Base-by-base conservation (phyloP, 306 rosid species). In the Dryas octopetala region DNA sequence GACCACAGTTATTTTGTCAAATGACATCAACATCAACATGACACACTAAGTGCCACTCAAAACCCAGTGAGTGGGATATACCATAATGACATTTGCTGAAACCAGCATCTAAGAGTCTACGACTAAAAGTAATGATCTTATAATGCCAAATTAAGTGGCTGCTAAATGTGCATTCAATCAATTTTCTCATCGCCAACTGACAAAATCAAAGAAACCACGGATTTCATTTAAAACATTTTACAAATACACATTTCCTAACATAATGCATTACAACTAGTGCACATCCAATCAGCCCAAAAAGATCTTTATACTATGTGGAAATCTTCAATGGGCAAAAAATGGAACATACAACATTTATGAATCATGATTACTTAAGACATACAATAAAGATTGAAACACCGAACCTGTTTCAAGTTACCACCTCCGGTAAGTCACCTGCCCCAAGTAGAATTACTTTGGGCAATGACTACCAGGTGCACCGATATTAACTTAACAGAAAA, bases 381-480 rank as follows among this genome's bases (percentile, higher is more conserved):
- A 64, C 78, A 81, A 75, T 46, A 76, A 76, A 61, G 64, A 76
- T 54, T 57, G 74, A 70, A 80, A 83, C 66, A 74, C 79, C 40
- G 49, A 73, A 86, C 85, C 81, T 75, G 82, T 80, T 77, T 51
- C 74, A 79, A 83, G 86, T 86, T 80, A 87, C 86, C 97, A 95
- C 99, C 99, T 84, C 97, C 89, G 96, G 86, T 78, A 54, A 82
- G 96, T 86, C 90, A 83, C 74, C 78, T 70, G 79, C 80, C 90
- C 64, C 77, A 89, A 73, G 88, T 63, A 68, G 87, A 85, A 70
- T 26, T 58, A 86, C 77, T 83, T 79, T 86, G 74, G 50, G 87
- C 87, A 41, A 84, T 74, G 93, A 89, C 93, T 81, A 86, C 97
- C 97, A 90, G 97, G 98, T 76, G 97, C 97, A 80, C 81, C 72